Evolutionary conservation across 2,329 filamentous ascomycete genomes (phyloP).

Genomic region (Fusarium stilboides): DNA sequence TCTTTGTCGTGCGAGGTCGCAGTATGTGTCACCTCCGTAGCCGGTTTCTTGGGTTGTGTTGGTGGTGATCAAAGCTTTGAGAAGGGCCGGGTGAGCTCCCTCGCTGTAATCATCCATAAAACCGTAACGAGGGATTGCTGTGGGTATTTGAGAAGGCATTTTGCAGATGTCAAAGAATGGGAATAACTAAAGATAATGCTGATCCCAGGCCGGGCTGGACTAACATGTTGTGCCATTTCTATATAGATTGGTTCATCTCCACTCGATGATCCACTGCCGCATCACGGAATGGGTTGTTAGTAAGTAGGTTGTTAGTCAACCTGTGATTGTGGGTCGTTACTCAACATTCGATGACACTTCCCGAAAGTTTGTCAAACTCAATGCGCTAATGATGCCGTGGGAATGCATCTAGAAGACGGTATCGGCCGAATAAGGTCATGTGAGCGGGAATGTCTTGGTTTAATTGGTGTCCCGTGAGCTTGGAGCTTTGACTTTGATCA

Average conservation of each 20-base stretch:
- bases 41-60: conserved; percentile 63
- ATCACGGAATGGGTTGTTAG: conserved; percentile 40
- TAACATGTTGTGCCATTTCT: conserved; percentile 22
- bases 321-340: conserved; percentile 38
- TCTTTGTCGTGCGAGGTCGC: conserved; percentile 57
- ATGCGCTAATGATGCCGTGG: not conserved
- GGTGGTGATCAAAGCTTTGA: conserved; percentile 62
- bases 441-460: not conserved
- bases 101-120: conserved; percentile 68
- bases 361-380: conserved; percentile 11
- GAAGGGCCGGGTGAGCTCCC: conserved; percentile 65
- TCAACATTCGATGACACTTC: conserved; percentile 41
- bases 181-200: not conserved
- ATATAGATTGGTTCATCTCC: conserved; percentile 36
- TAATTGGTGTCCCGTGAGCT: no score
- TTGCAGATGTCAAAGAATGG: not conserved
- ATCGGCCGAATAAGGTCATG: conserved; percentile 10
- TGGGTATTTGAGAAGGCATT: conserved; percentile 43
- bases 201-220: not conserved
- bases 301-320: conserved; percentile 46
- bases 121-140: conserved; percentile 56
- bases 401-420: not conserved
- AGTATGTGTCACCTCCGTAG: conserved; percentile 64
- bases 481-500: no score
- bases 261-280: conserved; percentile 34